These are phyloP conservation scores for Chlorella sorokiniana DNA, from an alignment of 139 green algal species.

Conservation along the genomic window DNA sequence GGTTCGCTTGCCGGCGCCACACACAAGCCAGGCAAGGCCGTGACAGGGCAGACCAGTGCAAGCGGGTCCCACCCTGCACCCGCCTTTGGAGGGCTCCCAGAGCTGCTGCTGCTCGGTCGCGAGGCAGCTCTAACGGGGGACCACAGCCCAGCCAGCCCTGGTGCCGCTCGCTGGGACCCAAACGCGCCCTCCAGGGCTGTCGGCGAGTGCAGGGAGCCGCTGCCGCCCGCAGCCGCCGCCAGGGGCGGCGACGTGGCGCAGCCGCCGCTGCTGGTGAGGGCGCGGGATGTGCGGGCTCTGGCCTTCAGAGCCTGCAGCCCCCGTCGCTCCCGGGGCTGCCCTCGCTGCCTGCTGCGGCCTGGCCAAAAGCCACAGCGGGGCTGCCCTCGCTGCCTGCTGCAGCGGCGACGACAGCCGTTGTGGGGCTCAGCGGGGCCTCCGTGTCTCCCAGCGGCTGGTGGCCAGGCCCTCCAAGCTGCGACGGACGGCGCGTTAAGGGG, in stretches of 20 bases:
- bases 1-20: no score
- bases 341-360: background rate
- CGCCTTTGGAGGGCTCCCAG: background rate
- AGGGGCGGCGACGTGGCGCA: background rate
- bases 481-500: background rate
- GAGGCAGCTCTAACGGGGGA: background rate
- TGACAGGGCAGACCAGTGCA: no score
- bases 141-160: constrained; percentile 15
- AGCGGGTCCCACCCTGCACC: no score
- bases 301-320: constrained; percentile 22
- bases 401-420: no score
- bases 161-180: no score
- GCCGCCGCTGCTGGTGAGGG: background rate
- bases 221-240: background rate
- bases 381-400: background rate
- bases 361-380: background rate
- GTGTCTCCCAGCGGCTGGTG: no score
- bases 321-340: background rate
- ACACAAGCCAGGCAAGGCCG: no score
- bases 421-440: no score
- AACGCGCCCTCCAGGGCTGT: constrained; percentile 20
- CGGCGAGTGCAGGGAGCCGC: constrained; percentile 3
- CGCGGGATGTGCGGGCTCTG: background rate
- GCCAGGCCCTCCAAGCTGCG: no score
- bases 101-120: background rate